Evolutionary conservation across 1,139 yeast species (phyloP).

Genomic region (Blastobotrys malaysiensis): DNA sequence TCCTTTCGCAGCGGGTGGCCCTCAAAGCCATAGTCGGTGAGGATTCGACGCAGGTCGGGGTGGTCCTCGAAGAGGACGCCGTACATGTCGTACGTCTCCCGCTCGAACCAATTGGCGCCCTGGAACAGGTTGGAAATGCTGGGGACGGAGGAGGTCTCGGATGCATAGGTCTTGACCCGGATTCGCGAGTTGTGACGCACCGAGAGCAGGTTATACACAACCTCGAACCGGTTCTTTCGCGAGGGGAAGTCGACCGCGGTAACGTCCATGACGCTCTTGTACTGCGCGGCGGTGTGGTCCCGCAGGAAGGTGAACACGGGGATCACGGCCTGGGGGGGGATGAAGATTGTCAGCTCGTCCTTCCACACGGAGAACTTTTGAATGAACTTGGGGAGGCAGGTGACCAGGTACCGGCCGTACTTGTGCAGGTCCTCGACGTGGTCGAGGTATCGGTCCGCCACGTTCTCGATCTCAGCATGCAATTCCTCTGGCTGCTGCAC

Average conservation of each 20-base stretch:
- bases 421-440: conserved; percentile 72
- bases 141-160: conserved; percentile 78
- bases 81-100: conserved; percentile 82
- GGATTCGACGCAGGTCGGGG: conserved; percentile 83
- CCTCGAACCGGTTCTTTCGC: conserved; percentile 79
- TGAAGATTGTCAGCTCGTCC: conserved; percentile 73
- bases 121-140: conserved; percentile 62
- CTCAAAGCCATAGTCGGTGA: conserved; percentile 90
- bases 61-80: conserved; percentile 86
- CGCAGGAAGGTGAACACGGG: conserved; percentile 67
- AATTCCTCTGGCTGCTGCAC: conserved; percentile 33
- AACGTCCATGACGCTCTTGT: conserved; percentile 70
- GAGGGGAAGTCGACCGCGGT: conserved; percentile 88
- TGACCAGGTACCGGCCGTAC: conserved; percentile 75
- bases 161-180: conserved; percentile 84
- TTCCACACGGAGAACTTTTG: conserved; percentile 89
- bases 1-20: conserved; percentile 91
- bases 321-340: conserved; percentile 69
- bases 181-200: conserved; percentile 83
- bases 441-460: conserved; percentile 68
- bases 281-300: conserved; percentile 78
- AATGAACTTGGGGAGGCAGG: conserved; percentile 73
- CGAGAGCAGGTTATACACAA: conserved; percentile 75
- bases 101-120: conserved; percentile 88
- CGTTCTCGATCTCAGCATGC: conserved; percentile 63